Conservation (phyloP, 1,284 basidiomycete genomes). For the Acaromyces ingoldii region DNA sequence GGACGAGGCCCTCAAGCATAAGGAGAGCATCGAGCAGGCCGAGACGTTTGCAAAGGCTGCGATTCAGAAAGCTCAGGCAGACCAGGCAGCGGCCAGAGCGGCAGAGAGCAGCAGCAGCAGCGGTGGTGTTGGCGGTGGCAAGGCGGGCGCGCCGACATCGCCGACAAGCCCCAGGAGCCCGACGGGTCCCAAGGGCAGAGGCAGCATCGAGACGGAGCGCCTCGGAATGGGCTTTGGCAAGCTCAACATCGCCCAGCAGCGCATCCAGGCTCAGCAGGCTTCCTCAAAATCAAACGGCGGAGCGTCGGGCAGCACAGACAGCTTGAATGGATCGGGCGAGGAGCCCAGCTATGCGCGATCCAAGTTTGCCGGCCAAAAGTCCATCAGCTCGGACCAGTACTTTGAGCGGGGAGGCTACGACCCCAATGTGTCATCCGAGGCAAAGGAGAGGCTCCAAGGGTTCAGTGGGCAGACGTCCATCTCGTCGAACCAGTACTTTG, state of each 20-base stretch:
- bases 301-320: too few species aligned
- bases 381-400: slow-evolving; percentile 91
- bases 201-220: slow-evolving; percentile 60
- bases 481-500: slow-evolving; percentile 68
- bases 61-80: slow-evolving; percentile 21
- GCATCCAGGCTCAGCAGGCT: slow-evolving; percentile 20
- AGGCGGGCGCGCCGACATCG: neutral
- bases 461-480: slow-evolving; percentile 93
- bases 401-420: slow-evolving; percentile 89
- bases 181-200: slow-evolving; percentile 50
- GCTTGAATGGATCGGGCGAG: too few species aligned
- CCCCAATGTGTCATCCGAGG: slow-evolving; percentile 66
- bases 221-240: slow-evolving; percentile 74
- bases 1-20: slow-evolving; percentile 14
- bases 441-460: slow-evolving; percentile 71
- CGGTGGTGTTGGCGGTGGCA: neutral
- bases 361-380: slow-evolving; percentile 85
- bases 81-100: slow-evolving; percentile 13
- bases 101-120: neutral
- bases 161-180: slow-evolving; percentile 12
- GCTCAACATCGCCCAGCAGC: slow-evolving; percentile 63
- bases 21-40: slow-evolving; percentile 28
- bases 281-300: neutral
- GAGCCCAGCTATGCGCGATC: slow-evolving; percentile 76
- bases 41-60: slow-evolving; percentile 37